A percentile compares a stretch with the other conserved stretches of the same genome.
Evolutionary conservation across 176 grass and related monocot species (phyloP).

Genomic region (Sorghum bicolor): DNA sequence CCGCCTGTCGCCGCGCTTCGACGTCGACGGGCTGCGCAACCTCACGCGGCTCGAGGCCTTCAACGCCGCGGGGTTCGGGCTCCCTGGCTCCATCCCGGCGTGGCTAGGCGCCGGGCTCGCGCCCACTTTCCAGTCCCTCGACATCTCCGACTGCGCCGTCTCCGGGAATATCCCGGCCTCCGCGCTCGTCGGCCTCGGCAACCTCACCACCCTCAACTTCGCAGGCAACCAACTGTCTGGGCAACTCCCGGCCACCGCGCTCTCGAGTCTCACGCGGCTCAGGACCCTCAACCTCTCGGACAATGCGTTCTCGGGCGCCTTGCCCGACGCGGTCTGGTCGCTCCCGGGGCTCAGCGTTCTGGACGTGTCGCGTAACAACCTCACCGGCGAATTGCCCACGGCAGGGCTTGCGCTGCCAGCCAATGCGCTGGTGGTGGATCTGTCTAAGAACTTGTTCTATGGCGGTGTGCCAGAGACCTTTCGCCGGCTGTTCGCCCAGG

Average conservation of each 20-base stretch:
- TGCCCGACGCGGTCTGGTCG: slow-evolving; percentile 64
- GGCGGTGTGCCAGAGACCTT: slow-evolving; percentile 50
- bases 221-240: slow-evolving; percentile 66
- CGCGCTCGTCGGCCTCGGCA: slow-evolving; percentile 35
- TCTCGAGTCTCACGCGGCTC: slow-evolving; percentile 42
- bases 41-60: slow-evolving; percentile 64
- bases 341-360: slow-evolving; percentile 50
- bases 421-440: slow-evolving; percentile 53
- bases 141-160: slow-evolving; percentile 59
- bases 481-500: slow-evolving; percentile 37
- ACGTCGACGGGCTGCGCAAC: slow-evolving; percentile 74
- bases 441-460: slow-evolving; percentile 77
- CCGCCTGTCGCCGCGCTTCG: slow-evolving; percentile 47
- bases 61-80: slow-evolving; percentile 64
- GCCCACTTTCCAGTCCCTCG: slow-evolving; percentile 54
- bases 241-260: slow-evolving; percentile 37
- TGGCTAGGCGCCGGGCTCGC: slow-evolving; percentile 68
- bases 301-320: slow-evolving; percentile 61
- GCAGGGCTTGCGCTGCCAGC: slow-evolving; percentile 21
- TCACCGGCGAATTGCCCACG: slow-evolving; percentile 60
- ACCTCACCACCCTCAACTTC: slow-evolving; percentile 62
- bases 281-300: slow-evolving; percentile 54
- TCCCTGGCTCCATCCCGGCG: slow-evolving; percentile 67
- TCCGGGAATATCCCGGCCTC: slow-evolving; percentile 55
- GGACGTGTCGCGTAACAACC: slow-evolving; percentile 68